These are phyloP conservation scores for Panaeolus cyanescens DNA, from an alignment of 768 basidiomycete genomes.

Conservation along the genomic window DNA sequence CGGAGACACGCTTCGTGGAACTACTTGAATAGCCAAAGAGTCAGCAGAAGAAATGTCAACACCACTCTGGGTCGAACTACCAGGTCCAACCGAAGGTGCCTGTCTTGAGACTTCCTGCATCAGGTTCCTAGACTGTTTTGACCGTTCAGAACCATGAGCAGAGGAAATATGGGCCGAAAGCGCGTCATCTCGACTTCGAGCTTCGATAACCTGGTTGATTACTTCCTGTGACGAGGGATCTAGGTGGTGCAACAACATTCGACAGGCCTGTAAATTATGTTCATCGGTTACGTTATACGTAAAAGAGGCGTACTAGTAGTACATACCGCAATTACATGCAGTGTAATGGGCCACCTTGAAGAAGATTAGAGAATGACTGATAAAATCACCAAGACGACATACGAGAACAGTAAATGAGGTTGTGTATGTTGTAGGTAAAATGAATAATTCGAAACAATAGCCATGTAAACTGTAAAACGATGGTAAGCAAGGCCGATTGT, in stretches of 20 bases:
- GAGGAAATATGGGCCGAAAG: not conserved
- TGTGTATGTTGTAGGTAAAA: not conserved
- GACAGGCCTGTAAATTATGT: not conserved
- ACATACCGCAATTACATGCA: not conserved
- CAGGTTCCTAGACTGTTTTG: not conserved
- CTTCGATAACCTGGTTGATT: not conserved
- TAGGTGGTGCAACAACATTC: not conserved
- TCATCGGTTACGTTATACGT: not conserved
- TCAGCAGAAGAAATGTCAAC: not conserved
- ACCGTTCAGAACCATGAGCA: not conserved
- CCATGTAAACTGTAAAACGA: constrained; percentile 3
- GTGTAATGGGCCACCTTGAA: not conserved
- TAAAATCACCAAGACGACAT: not conserved
- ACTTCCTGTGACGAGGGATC: not conserved
- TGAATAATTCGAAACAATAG: not conserved
- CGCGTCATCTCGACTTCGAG: not conserved
- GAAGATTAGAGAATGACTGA: too few relatives aligned
- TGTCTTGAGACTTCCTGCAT: not conserved
- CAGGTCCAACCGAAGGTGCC: not conserved
- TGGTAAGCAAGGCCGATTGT: not conserved
- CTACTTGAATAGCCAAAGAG: not conserved
- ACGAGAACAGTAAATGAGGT: not conserved
- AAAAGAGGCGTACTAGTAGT: not conserved
- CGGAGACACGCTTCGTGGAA: not conserved
- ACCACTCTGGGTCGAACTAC: not conserved